Base-by-base conservation (phyloP, 2,329 filamentous ascomycete species). In the Colletotrichum graminicola region DNA sequence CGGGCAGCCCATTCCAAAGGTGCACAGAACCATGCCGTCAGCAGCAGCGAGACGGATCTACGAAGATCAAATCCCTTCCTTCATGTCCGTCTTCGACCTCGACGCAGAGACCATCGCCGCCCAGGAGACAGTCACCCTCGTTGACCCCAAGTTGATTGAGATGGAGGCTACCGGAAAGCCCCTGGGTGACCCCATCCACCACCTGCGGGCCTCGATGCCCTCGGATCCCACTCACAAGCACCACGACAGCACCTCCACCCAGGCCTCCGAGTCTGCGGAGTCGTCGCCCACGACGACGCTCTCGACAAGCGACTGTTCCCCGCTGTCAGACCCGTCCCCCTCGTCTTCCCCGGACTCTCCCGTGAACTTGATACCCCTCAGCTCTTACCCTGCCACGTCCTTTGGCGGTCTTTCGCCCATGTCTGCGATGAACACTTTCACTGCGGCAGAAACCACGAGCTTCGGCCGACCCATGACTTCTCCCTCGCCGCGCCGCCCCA, bases 251-350 rank as follows among this genome's bases (percentile, higher is more conserved):
- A 92, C 90, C n/a, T 95, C 92, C 10, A 94, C 92, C 3, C 91
- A 92, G 74, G 88, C 88, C 66, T 93, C 93, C 21, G 94, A 93
- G 74, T 98, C 96, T 1, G 93, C 93, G 52, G 95, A 97, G 78
- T 97, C 95, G 29, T 98, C 95, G 11, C 96, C 96, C 1, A 98
- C 95, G 10, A 98, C 95, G 4, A 97, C 95, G 2, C 89, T 96
- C 61, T 97, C 94, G 7, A 97, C 94, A 26, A 94, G 95, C 74
- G 95, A 97, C 82, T 97, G 95, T 6, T 95, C 94, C 11, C 93
- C 94, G 39, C 87, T 96, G 60, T 95, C 95, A 39, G 95, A 98
- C 76, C 92, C 94, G 10, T 98, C 95, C 6, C 94, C 96, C 3
- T 95, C 92, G 63, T 94, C 95, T 29, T 98, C 95, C 1, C 95